Evolutionary conservation across 2,329 filamentous ascomycete species (phyloP), one percentile per base, ranked within the genome.

Genomic region (Fusarium mundagurra): DNA sequence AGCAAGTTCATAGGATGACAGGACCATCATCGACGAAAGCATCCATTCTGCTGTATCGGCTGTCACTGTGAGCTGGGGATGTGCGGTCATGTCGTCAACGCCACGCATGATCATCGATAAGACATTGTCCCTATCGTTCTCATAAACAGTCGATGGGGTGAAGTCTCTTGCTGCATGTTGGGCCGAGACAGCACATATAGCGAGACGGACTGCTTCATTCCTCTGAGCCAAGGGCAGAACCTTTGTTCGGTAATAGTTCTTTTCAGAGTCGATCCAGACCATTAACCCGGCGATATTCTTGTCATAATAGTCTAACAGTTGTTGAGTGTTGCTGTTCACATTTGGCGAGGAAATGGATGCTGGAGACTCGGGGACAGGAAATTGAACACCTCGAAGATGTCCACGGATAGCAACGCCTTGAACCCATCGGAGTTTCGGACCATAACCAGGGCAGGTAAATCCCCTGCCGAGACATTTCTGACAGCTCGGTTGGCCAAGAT

Each of bases 341-440:
- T 6, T 20, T 14, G 11, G 16, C 4, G 31, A 11, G 2, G 22
- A 5, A 2, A 0, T 3, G 1, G 22, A 18, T 24, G 6, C 17
- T 14, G 6, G 6, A 14, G 31, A 6, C 0, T 3, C 12, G 0
- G 29, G 8, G 4, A 51, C 0, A 2, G 48, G 48, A 0, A 10
- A 51, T 10, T 34, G 31, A 0, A 14, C 12, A 6, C 48, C 48
- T 0, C 22, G 16, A 14, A 51, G 48, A 20, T 24, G 22, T 0
- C 48, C 48, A 8, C 48, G 48, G 8, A 51, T 8, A 20, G 48
- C 48, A 1, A 51, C 48, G 3, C 48, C 48, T 8, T 51, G 17
- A 8, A 51, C 48, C 48, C 48, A 51, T 51, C 29, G 31, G 14
- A 51, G 22, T 11, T 4, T 51, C 12, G 17, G 31, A 14, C 6